phyloP scores from a whole-genome alignment of 768 basidiomycete species.

The Hygrophorus pudorinus region DNA sequence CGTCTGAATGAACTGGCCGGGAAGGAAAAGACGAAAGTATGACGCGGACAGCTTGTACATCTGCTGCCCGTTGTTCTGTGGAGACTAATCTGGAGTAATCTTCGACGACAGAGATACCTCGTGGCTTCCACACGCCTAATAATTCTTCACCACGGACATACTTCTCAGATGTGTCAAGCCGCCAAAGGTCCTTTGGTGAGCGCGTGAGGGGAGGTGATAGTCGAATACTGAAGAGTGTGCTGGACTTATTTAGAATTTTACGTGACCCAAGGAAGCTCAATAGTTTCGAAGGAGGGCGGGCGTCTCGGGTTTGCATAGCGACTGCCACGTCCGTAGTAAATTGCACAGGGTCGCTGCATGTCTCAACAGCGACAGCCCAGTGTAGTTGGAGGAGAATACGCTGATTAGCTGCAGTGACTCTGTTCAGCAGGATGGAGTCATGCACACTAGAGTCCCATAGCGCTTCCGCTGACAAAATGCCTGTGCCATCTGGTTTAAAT shows the following conservation, averaged over 20 bases:
- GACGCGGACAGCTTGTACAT: constrained; percentile 83
- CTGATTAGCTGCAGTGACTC: constrained; percentile 69
- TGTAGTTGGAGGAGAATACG: constrained; percentile 70
- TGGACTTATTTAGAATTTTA: constrained; percentile 69
- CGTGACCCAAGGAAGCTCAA: constrained; percentile 67
- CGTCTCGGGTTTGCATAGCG: constrained; percentile 75
- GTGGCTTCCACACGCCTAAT: constrained; percentile 75
- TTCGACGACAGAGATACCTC: constrained; percentile 82
- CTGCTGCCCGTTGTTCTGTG: constrained; percentile 68
- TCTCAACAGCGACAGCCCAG: constrained; percentile 76
- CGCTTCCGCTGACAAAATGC: constrained; percentile 54
- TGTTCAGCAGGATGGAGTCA: constrained; percentile 76
- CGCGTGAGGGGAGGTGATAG: constrained; percentile 80
- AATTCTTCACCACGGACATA: constrained; percentile 90
- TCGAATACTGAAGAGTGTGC: constrained; percentile 74
- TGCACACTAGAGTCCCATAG: constrained; percentile 94
- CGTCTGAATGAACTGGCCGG: constrained; percentile 39
- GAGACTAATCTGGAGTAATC: constrained; percentile 69
- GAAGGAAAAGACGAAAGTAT: constrained; percentile 52
- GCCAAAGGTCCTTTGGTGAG: constrained; percentile 85
- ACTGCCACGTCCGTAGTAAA: constrained; percentile 85
- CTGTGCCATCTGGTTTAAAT: constrained; percentile 80
- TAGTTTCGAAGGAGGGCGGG: constrained; percentile 72
- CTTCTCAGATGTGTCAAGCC: constrained; percentile 89
- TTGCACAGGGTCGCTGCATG: constrained; percentile 75